Percentiles rank a stretch among this genome's conserved stretches.
phyloP scores from a whole-genome alignment of 2,329 filamentous ascomycete genomes.

The Fusarium verticillioides region DNA sequence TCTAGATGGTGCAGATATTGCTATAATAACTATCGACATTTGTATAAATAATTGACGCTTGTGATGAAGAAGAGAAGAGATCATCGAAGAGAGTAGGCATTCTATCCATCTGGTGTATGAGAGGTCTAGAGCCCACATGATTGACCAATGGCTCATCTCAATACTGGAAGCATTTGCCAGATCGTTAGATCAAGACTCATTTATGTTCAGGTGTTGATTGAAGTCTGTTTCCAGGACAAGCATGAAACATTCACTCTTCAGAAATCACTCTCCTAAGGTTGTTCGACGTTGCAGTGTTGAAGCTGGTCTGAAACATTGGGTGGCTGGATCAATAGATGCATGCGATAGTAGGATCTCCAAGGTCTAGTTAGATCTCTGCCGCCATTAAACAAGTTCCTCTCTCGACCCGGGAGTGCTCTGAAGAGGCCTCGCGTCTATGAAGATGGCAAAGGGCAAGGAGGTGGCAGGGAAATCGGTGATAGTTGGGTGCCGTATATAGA shows the following conservation, averaged over 20 bases:
- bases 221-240: background rate
- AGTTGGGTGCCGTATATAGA: background rate
- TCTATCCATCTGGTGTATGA: background rate
- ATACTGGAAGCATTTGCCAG: background rate
- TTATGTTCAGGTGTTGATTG: background rate
- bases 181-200: background rate
- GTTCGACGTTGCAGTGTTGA: background rate
- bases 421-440: slow-evolving; percentile 10
- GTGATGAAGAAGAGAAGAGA: background rate
- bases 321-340: slow-evolving; percentile 1
- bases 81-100: background rate
- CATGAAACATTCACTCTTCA: background rate
- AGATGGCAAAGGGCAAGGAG: background rate
- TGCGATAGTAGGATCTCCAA: background rate
- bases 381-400: background rate
- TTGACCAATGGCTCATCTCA: background rate
- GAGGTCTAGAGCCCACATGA: background rate
- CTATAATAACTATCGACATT: background rate
- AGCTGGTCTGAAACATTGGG: background rate
- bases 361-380: background rate
- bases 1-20: background rate
- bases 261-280: background rate
- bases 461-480: background rate
- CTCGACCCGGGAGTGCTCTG: background rate
- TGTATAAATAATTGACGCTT: background rate